phyloP scores from a whole-genome alignment of 2,329 filamentous ascomycete genomes.

The Alternaria hordeiaustralica region DNA sequence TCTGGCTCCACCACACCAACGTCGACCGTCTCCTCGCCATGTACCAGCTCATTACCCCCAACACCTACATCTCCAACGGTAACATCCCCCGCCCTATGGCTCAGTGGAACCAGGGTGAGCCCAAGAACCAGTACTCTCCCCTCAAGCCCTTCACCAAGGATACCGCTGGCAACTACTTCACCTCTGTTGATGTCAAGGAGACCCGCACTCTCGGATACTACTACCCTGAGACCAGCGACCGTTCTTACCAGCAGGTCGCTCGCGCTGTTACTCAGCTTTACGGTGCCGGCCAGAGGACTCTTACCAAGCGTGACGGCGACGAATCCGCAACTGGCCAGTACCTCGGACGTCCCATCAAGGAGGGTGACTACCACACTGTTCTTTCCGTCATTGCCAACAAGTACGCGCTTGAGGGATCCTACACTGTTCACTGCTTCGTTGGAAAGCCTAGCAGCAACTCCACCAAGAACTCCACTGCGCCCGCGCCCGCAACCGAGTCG shows the following conservation, averaged over 20 bases:
- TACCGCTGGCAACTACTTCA: constrained; percentile 55
- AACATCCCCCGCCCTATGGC: constrained; percentile 40
- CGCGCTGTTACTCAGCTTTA: constrained; percentile 41
- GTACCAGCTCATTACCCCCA: constrained; percentile 76
- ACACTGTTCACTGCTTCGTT: constrained; percentile 46
- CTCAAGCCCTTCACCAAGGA: constrained; percentile 47
- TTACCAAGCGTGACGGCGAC: constrained; percentile 30
- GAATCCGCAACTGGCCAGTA: constrained; percentile 29
- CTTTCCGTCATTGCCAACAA: constrained; percentile 43
- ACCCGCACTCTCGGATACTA: constrained; percentile 52
- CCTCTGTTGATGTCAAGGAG: constrained; percentile 38
- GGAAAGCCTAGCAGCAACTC: constrained; percentile 37
- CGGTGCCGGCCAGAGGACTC: constrained; percentile 49
- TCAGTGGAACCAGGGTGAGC: constrained; percentile 51
- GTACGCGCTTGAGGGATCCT: constrained; percentile 45
- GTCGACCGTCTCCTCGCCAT: constrained; percentile 66
- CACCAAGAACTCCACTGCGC: constrained; percentile 26
- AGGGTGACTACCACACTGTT: constrained; percentile 46
- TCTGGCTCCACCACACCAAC: constrained; percentile 51
- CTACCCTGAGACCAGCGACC: constrained; percentile 45
- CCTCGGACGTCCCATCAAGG: constrained; percentile 40
- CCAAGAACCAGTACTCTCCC: constrained; percentile 61
- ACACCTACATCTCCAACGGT: constrained; percentile 67
- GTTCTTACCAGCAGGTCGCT: constrained; percentile 29
- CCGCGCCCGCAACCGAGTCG: not conserved